A percentile compares a stretch with the other conserved stretches of the same genome.
Conservation (phyloP, 768 basidiomycete species). For the Naganishia vishniacii region DNA sequence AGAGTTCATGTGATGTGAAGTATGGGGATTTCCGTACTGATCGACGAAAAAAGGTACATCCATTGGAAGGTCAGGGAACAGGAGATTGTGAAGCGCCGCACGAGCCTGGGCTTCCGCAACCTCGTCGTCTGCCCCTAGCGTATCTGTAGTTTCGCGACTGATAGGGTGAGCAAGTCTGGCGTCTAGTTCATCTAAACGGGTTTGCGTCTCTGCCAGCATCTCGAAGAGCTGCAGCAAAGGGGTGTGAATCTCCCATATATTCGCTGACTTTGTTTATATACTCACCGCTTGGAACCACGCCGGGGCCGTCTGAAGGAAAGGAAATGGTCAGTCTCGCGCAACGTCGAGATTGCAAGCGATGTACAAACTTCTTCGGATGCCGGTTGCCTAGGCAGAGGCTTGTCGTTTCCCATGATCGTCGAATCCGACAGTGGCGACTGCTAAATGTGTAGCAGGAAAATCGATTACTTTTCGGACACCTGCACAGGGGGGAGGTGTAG, state of each 20-base stretch:
- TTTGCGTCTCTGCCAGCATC: conserved; percentile 26
- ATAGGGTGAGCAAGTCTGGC: neutral
- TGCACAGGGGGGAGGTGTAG: conserved; percentile 9
- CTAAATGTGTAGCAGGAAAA: neutral
- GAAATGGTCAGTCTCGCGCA: neutral
- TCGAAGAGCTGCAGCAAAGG: conserved; percentile 23
- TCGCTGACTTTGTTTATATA: neutral
- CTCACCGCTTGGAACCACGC: conserved; percentile 25
- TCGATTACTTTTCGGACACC: no score
- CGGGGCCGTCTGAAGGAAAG: conserved; percentile 6
- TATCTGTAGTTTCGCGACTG: conserved; percentile 13
- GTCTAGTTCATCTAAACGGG: conserved; percentile 25
- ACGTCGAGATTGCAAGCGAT: neutral
- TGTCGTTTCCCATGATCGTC: neutral
- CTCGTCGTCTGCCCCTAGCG: conserved; percentile 25
- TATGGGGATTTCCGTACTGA: conserved; percentile 17
- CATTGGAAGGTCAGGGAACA: conserved; percentile 27
- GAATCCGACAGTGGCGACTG: neutral
- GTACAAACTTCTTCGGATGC: conserved; percentile 1
- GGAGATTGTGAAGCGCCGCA: conserved; percentile 25
- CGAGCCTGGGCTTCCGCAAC: conserved; percentile 22
- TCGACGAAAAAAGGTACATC: conserved; percentile 25
- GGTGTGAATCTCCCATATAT: neutral
- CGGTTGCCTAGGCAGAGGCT: conserved; percentile 9
- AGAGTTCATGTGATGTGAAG: conserved; percentile 1